Evolutionary conservation across 441 rosid species (phyloP).

Genomic region (Biscutella laevigata): DNA sequence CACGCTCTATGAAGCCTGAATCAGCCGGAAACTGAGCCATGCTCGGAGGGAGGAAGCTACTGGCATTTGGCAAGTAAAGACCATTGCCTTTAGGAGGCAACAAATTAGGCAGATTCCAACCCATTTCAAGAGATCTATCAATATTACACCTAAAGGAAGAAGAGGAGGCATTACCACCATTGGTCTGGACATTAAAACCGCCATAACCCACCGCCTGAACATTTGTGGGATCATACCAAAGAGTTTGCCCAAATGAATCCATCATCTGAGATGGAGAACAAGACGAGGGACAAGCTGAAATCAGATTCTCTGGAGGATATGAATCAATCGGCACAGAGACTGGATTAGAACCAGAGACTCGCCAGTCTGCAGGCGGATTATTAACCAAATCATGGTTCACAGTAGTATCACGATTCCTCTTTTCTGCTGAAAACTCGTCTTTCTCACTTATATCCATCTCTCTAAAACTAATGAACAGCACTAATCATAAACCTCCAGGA

Average conservation of each 20-base stretch:
- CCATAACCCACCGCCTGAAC: conserved; percentile 54
- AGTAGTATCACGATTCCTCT: conserved; percentile 41
- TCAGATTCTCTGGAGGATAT: conserved; percentile 41
- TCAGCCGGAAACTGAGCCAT: conserved; percentile 86
- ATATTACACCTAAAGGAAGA: conserved; percentile 32
- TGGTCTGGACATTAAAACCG: conserved; percentile 27
- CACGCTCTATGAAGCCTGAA: conserved; percentile 87
- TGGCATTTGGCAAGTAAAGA: conserved; percentile 41
- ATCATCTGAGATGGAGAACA: conserved; percentile 69
- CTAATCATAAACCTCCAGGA: conserved; percentile 31
- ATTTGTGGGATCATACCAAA: conserved; percentile 63
- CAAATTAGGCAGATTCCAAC: conserved; percentile 59
- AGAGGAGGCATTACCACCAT: conserved; percentile 31
- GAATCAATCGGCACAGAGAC: conserved; percentile 42
- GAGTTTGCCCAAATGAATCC: conserved; percentile 49
- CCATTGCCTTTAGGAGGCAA: conserved; percentile 46
- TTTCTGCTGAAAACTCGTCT: conserved; percentile 52
- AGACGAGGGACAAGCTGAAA: conserved; percentile 48
- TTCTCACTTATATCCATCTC: conserved; percentile 63
- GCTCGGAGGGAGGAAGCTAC: conserved; percentile 55
- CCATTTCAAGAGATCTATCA: conserved; percentile 54
- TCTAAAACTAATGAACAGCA: background rate
- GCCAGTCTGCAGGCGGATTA: conserved; percentile 51
- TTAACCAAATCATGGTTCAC: conserved; percentile 39
- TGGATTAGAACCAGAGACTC: conserved; percentile 40